Conservation (phyloP, 2,329 filamentous ascomycete species). For the Colletotrichum liriopes region DNA sequence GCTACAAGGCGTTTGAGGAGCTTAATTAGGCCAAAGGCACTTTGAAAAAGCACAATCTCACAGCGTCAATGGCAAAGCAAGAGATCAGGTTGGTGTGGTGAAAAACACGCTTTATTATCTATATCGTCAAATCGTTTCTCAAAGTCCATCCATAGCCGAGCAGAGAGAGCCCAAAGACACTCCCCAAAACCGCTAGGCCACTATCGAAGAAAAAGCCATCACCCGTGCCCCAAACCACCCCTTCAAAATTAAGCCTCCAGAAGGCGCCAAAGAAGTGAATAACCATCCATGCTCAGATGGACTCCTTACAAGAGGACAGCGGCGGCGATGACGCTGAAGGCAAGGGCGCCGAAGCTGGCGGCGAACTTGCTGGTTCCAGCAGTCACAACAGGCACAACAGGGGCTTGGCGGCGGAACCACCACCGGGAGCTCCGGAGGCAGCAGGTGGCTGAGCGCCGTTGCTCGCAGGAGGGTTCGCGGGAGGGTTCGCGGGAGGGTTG, state of each 20-base stretch:
- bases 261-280: conserved; percentile 28
- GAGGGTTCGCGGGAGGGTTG: too few species aligned
- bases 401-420: not conserved
- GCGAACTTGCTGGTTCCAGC: conserved; percentile 41
- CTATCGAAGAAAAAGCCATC: conserved; percentile 34
- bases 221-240: conserved; percentile 28
- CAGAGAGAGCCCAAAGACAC: conserved; percentile 16
- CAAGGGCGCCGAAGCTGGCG: conserved; percentile 42
- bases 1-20: too few species aligned
- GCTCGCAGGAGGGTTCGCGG: too few species aligned
- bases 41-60: not conserved
- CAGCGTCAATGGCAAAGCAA: not conserved
- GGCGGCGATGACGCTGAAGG: conserved; percentile 39
- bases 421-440: too few species aligned
- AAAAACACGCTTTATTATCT: conserved; percentile 42
- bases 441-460: too few species aligned
- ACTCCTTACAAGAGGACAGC: conserved; percentile 37
- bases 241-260: not conserved
- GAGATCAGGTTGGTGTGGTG: not conserved
- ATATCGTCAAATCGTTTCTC: conserved; percentile 42
- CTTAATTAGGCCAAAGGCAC: too few species aligned
- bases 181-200: conserved; percentile 32
- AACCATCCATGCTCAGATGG: conserved; percentile 6
- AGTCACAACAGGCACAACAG: conserved; percentile 14
- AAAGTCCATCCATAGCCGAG: conserved; percentile 35